Conservation (phyloP, 2,329 filamentous ascomycete species). For the Alternaria brassicae region DNA sequence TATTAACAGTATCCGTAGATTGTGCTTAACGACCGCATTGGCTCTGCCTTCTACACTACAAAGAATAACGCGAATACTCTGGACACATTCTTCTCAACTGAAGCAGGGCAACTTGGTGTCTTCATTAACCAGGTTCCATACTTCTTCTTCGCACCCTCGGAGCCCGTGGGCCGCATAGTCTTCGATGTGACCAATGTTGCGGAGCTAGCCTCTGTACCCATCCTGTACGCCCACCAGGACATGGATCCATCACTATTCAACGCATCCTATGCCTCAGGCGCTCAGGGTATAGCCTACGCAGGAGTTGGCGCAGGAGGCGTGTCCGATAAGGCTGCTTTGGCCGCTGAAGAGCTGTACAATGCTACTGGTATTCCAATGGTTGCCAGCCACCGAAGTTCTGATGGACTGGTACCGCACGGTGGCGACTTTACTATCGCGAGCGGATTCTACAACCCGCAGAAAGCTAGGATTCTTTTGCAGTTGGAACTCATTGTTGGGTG, state of each 20-base stretch:
- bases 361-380: slow-evolving; percentile 60
- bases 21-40: slow-evolving; percentile 68
- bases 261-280: slow-evolving; percentile 59
- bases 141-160: slow-evolving; percentile 65
- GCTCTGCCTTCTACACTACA: slow-evolving; percentile 63
- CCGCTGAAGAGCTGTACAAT: slow-evolving; percentile 55
- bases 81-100: slow-evolving; percentile 67
- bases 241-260: slow-evolving; percentile 58
- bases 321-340: slow-evolving; percentile 30
- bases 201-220: slow-evolving; percentile 63
- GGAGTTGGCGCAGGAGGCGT: slow-evolving; percentile 64
- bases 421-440: slow-evolving; percentile 52
- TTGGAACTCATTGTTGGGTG: slow-evolving; percentile 43
- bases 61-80: slow-evolving; percentile 70
- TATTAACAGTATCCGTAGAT: slow-evolving; percentile 37
- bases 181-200: slow-evolving; percentile 50
- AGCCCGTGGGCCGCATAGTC: slow-evolving; percentile 54
- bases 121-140: slow-evolving; percentile 66
- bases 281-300: slow-evolving; percentile 63
- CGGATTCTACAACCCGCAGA: slow-evolving; percentile 64
- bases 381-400: slow-evolving; percentile 59
- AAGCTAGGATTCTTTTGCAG: slow-evolving; percentile 61
- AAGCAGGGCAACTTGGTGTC: slow-evolving; percentile 62
- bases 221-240: slow-evolving; percentile 64
- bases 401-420: slow-evolving; percentile 58